Evolutionary conservation across 129 eudicot genomes (phyloP).

Genomic region (Ambrosia trifida): DNA sequence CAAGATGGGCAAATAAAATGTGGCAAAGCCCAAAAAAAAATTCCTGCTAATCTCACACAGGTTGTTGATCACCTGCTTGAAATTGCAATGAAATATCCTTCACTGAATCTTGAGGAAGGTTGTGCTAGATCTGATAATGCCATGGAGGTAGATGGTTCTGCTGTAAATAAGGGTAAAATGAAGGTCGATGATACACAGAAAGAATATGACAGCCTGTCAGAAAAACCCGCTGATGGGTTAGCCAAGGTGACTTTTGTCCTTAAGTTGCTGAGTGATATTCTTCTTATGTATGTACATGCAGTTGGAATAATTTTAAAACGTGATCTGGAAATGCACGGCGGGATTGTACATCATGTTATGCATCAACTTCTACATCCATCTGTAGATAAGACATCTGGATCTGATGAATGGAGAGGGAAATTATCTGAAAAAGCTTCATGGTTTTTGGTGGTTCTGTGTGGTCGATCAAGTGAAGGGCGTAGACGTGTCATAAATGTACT

Average conservation of each 20-base stretch:
- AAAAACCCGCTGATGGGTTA: conserved; percentile 72
- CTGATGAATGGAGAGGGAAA: conserved; percentile 81
- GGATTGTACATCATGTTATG: conserved; percentile 82
- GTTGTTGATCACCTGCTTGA: conserved; percentile 96
- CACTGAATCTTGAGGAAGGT: conserved; percentile 44
- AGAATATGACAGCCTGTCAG: conserved; percentile 53
- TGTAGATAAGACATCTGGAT: conserved; percentile 52
- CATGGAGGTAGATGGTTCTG: conserved; percentile 83
- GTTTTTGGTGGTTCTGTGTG: conserved; percentile 93
- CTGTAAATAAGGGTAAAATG: conserved; percentile 76
- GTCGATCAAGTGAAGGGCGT: conserved; percentile 97
- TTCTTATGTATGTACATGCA: conserved; percentile 92
- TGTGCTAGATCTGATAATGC: conserved; percentile 42
- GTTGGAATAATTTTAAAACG: conserved; percentile 78
- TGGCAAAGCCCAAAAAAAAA: conserved; percentile 77
- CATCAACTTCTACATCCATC: conserved; percentile 72
- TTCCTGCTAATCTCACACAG: conserved; percentile 81
- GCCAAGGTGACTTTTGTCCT: conserved; percentile 87
- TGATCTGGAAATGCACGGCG: conserved; percentile 80
- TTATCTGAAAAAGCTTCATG: conserved; percentile 95
- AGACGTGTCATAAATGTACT: conserved; percentile 85
- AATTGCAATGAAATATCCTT: conserved; percentile 60
- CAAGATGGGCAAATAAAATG: conserved; percentile 69
- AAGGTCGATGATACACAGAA: conserved; percentile 74
- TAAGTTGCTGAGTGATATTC: conserved; percentile 87